phyloP scores from a whole-genome alignment of 805 yeast genomes.

The Candida nitratophila region DNA sequence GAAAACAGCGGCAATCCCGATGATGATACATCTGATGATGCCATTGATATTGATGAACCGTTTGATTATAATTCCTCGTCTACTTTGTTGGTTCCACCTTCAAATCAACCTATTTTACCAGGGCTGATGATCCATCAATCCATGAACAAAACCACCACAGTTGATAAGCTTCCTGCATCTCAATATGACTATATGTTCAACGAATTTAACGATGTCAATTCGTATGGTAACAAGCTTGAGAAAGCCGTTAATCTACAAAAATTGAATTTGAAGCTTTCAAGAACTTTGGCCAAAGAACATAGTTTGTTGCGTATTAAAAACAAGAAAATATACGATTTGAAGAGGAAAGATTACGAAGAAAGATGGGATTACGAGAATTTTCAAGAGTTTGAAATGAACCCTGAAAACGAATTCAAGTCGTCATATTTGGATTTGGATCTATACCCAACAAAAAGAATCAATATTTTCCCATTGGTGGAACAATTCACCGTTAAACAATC shows the following conservation, averaged over 20 bases:
- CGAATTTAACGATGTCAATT: not conserved
- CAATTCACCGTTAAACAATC: constrained; percentile 65
- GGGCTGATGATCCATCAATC: not conserved
- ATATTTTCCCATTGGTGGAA: constrained; percentile 87
- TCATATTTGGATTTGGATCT: constrained; percentile 8
- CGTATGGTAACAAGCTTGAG: constrained; percentile 6
- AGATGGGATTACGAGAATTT: constrained; percentile 42
- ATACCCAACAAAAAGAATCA: constrained; percentile 43
- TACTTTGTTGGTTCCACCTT: not conserved
- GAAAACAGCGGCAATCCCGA: not conserved
- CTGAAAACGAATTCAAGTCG: not conserved
- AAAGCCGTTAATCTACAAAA: constrained; percentile 22
- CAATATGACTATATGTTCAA: not conserved
- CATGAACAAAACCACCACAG: not conserved
- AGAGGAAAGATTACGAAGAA: constrained; percentile 16
- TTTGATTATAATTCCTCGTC: not conserved
- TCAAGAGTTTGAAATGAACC: constrained; percentile 21
- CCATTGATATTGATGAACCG: constrained; percentile 1
- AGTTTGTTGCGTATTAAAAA: constrained; percentile 20
- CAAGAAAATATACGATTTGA: constrained; percentile 16
- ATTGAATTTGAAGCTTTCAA: constrained; percentile 19
- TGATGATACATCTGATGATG: constrained; percentile 1
- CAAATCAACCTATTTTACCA: not conserved
- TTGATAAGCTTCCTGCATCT: not conserved
- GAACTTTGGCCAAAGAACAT: constrained; percentile 22